Evolutionary conservation across 352 stramenopile species (phyloP), one percentile per base, ranked within the genome.

Genomic region (Pythium graminicola): DNA sequence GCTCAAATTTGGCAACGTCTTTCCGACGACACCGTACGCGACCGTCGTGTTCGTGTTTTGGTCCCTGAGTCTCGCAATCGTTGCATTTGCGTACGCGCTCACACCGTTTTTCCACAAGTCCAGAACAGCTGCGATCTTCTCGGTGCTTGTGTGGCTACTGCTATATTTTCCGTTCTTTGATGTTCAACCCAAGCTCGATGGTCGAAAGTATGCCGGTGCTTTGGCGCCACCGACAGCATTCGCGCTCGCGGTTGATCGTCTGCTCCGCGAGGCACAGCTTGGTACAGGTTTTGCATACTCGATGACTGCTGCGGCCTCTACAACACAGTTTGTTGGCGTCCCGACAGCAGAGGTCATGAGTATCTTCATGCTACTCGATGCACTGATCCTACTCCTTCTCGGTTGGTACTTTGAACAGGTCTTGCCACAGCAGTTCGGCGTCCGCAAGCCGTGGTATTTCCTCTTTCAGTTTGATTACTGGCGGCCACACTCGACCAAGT

Each of bases 401-500:
- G 90, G 81, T 3, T 96, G 78, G 73, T 98, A 98, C 65, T 67
- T 98, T 9, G 89, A 97, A 49, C 75, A 96, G 50, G 86, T 98
- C 1, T 49, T 98, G 8, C 94, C 94, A 1, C 83, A 88, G 39
- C 72, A 96, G 54, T 98, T 86, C 52, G 94, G 92, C 7, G 76
- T 93, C 13, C 60, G 60, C 7, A 81, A 89, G 45, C 89, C 86
- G 0, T 97, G 88, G 80, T 84, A 97, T 57, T 98, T 98, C 60
- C 49, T 93, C 3, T 77, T 96, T 32, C 54, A 64, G 27, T 62
- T 57, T 20, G 54, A 48, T 10, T 78, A 73, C 47, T 86, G 73
- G 73, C 39, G 35, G 2, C 44, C 44, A 2, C 39, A 39, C 46
- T 6, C 8, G 2, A 27, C 20, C 11, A 57, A 57, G 31, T 48